A percentile compares a stretch with the other conserved stretches of the same genome.
These are phyloP conservation scores for Sporisorium exsertum DNA, from an alignment of 1,284 basidiomycete species.

Conservation along the genomic window DNA sequence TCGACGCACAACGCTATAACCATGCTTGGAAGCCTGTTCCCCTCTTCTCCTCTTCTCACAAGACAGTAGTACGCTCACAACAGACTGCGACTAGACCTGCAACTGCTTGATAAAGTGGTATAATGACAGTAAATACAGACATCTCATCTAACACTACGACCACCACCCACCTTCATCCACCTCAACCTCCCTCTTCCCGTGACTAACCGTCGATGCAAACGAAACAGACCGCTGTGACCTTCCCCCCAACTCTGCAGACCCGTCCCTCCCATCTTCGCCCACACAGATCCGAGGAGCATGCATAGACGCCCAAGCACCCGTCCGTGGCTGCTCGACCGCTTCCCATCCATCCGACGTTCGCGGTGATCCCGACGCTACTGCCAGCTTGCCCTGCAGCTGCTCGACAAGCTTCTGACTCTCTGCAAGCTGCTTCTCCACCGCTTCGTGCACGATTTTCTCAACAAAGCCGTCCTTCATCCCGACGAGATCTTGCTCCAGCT, in stretches of 20 bases:
- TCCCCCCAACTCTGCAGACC: background rate
- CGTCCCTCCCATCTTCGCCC: background rate
- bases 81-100: background rate
- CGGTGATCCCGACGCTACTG: background rate
- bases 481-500: constrained; percentile 54
- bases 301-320: constrained; percentile 42
- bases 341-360: constrained; percentile 25
- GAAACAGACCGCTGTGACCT: constrained; percentile 16
- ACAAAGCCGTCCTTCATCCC: constrained; percentile 53
- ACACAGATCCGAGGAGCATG: constrained; percentile 25
- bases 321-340: constrained; percentile 6
- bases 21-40: too few species aligned
- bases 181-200: constrained; percentile 30
- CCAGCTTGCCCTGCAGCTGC: constrained; percentile 28
- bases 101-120: background rate
- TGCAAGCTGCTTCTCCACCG: constrained; percentile 22
- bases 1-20: too few species aligned
- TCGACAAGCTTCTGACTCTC: constrained; percentile 39
- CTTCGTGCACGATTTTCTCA: constrained; percentile 28
- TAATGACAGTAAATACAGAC: constrained; percentile 5
- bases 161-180: constrained; percentile 52
- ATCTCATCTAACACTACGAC: constrained; percentile 18
- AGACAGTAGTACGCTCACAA: background rate
- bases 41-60: too few species aligned
- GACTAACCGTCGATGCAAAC: constrained; percentile 17